Evolutionary conservation across 2,329 filamentous ascomycete species (phyloP), one percentile per base, ranked within the genome.

Genomic region (Colletotrichum camelliae): DNA sequence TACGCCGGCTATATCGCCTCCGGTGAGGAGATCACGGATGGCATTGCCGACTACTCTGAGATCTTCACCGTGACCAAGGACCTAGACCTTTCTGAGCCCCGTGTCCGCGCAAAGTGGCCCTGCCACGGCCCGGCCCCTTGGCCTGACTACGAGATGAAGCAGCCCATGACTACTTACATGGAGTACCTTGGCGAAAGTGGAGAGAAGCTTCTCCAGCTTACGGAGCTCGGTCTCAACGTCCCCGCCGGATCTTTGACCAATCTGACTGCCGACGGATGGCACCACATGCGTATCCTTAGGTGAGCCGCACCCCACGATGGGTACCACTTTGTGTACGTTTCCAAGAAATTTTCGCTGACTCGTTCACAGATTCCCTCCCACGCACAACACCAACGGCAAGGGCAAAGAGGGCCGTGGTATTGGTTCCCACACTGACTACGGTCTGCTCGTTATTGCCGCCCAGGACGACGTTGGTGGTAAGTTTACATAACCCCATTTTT

Each of bases 61-160:
- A 88, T 89, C 37, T 89, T 89, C 75, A 90, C 88, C 2, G 86
- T 89, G 21, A 89, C 86, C 15, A 89, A 89, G 74, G 87, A 89
- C 65, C 80, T 89, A 8, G 79, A 80, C 5, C 75, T 80, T 3
- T 75, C 81, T 6, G 87, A 89, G 64, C 77, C 79, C 1, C 82
- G 87, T 2, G 87, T 88, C 5, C 78, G 79, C 24, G 80, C 79
- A 5, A 82, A 83, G 33, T 89, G 88, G 87, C 88, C 88, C 0
- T 89, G 87, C 77, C 88, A 89, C 75, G 88, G 88, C 0, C 85
- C 86, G 4, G 87, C 85, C 74, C 88, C 88, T 1, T 89, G 88
- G 88, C 86, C 87, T 0, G 85, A 87, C 57, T 74, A 76, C 10
- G 79, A 83, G 13, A 87, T 88, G 83, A 83, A 85, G 79, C 78